Percentiles rank a stretch among this genome's conserved stretches.
These are phyloP conservation scores for Graphiopsis chlorocephala DNA, from an alignment of 2,329 filamentous ascomycete species.

Conservation along the genomic window DNA sequence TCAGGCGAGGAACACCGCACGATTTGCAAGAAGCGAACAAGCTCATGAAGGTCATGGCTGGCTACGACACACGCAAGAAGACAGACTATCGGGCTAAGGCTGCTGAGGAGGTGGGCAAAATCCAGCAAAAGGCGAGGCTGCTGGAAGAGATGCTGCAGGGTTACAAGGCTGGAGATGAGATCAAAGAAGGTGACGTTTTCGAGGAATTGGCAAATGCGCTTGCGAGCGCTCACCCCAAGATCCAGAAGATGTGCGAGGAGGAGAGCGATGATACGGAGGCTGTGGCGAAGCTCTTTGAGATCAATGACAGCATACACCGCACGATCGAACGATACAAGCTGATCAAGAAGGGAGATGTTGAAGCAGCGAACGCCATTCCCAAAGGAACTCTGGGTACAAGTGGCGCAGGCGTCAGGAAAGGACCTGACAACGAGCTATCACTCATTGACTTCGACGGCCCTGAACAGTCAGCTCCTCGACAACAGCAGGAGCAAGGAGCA, in stretches of 20 bases:
- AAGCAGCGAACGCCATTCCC: slow-evolving; percentile 77
- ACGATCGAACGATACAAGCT: slow-evolving; percentile 94
- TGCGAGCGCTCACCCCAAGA: slow-evolving; percentile 94
- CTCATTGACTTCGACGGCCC: slow-evolving; percentile 85
- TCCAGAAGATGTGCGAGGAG: slow-evolving; percentile 99
- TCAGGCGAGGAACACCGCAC: slow-evolving; percentile 84
- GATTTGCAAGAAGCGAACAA: slow-evolving; percentile 96
- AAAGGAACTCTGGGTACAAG: slow-evolving; percentile 72
- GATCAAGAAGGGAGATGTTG: slow-evolving; percentile 90
- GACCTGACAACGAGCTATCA: slow-evolving; percentile 75
- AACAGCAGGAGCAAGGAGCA: slow-evolving; percentile 27
- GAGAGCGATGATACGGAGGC: slow-evolving; percentile 96
- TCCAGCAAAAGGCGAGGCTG: slow-evolving; percentile 90
- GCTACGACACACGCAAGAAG: slow-evolving; percentile 91
- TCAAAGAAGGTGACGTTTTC: slow-evolving; percentile 68
- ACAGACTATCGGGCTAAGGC: slow-evolving; percentile 98
- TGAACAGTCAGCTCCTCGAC: slow-evolving; percentile 46
- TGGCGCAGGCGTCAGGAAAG: slow-evolving; percentile 61
- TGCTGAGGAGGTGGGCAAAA: slow-evolving; percentile 88
- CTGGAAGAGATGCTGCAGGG: slow-evolving; percentile 89
- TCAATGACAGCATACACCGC: slow-evolving; percentile 97
- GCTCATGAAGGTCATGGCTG: slow-evolving; percentile 99
- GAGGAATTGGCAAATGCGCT: slow-evolving; percentile 85
- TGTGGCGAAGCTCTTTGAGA: slow-evolving; percentile 90
- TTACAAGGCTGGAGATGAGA: slow-evolving; percentile 76